Evolutionary conservation across 1,284 basidiomycete species (phyloP), one percentile per base, ranked within the genome.

Genomic region (Rhodotorula glutinis): DNA sequence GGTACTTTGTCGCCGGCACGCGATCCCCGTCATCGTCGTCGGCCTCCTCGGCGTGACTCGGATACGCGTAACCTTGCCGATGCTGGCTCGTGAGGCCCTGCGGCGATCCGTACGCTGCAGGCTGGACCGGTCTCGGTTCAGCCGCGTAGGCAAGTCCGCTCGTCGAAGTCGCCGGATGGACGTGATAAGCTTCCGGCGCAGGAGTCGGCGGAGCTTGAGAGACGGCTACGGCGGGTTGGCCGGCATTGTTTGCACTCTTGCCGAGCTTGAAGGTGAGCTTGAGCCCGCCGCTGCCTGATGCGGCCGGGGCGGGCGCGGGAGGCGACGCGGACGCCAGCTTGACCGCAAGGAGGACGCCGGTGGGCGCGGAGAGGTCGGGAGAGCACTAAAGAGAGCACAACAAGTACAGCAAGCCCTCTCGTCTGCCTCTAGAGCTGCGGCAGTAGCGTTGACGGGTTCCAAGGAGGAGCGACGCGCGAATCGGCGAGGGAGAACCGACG

Each of bases 1-100:
- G 46, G 55, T 70, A 73, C 60, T 73, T 73, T 29, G 23, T 27
- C 23, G 61, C 54, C 25, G 65, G 55, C 16, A 70, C 71, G 21
- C 60, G 49, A 16, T 64, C 51, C 40, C 41, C 60, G 10, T 57
- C 63, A 38, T 62, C 56, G 9, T 60, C 65, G 29, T 63, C 62
- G 3, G 41, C 54, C 3, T 21, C 57, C 9, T 57, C 23, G 38
- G 40, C 23, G 14, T 41, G 25, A 33, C 41, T 23, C 19, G 4
- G 23, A 19, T 44, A 21, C 43, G 43, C 21, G 14, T 44, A 44
- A 16, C 51, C 51, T 14, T 19, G 27, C 14, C 5, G 29, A 27
- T 27, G n/a, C n/a, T n/a, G n/a, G n/a, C n/a, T 30, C 51, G 51
- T 30, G 27, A 53, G 29, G 9, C 51, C 27, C 27, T n/a, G 25